Base-by-base conservation (phyloP, 1,284 basidiomycete genomes). In the Cutaneotrichosporon sp. region DNA sequence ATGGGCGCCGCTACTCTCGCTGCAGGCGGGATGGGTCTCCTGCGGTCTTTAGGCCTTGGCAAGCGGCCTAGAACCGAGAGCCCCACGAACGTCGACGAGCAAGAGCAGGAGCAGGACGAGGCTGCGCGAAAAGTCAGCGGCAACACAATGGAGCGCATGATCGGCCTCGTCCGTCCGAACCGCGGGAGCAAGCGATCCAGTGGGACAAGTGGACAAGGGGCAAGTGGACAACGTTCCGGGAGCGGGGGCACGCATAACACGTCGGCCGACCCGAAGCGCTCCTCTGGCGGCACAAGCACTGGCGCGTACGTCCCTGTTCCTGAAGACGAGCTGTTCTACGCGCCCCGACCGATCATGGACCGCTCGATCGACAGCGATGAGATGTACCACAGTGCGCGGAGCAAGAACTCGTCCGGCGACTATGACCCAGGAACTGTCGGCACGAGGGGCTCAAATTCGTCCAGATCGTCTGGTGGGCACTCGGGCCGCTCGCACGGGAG, bases 261-360 rank as follows among this genome's bases (percentile, higher is more conserved):
- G 13, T 34, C 52, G 5, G 34, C 11, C 34, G 61, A 62, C 21
- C 49, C 56, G 26, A 63, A 63, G 32, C 56, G 62, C 46, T 65
- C 63, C 1, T 65, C 64, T 1, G 58, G 60, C 22, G 56, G 64
- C 18, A 62, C 61, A 5, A 65, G 60, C 16, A 31, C 26, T 9
- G 59, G 62, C 26, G 63, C 55, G 4, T 66, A 58, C 56, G 38
- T 62, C 40, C 32, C 55, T 31, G 58, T 66, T 6, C 59, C 60
- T 30, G 64, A 65, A n/a, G 66, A 65, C 7, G 64, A 68, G 36
- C 57, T 68, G 18, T 68, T 65, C 55, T 68, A 56, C 53, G 61
- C 56, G 10, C 63, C 63, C 0, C 58, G 62, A 0, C 52, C 62
- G 7, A 53, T 60, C 50, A 52, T 60, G 50, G 50, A 60, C 50